Evolutionary conservation across 805 yeast species (phyloP), one percentile per base, ranked within the genome.

Genomic region (Kuraishia capsulata): DNA sequence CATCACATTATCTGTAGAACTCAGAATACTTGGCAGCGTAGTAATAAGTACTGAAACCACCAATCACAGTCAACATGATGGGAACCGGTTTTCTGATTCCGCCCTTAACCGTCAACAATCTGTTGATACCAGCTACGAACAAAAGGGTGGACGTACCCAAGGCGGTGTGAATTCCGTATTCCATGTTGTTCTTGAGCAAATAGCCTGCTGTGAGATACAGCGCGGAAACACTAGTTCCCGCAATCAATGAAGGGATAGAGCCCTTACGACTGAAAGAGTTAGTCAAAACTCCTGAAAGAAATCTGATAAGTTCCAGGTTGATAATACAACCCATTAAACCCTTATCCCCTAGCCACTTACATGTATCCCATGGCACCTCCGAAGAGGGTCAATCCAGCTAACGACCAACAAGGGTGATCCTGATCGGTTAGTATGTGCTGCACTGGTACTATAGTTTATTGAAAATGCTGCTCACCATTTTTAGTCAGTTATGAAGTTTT

Each of bases 111-210:
- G 6, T 52, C 42, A 42, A 17, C 14, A 86, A 77, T 52, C 97
- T 73, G 25, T 77, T 73, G n/a, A 81, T 47, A 21, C 94, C 88
- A 6, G 90, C 89, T 30, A 71, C 70, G 9, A 81, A 57, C 48
- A 89, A 69, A 14, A 83, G 51, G 2, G 76, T 48, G 4, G 94
- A 80, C 2, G 89, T 73, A 10, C 78, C 81, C 39, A 88, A 61
- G 0, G 96, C 95, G 14, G 82, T 55, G 54, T 84, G 89, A 46
- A 89, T 68, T 33, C 96, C 96, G 60, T 74, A 75, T 53, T 84
- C 88, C 43, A 76, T 78, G 54, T 86, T 84, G 39, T 78, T 63
- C 46, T 74, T 71, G 44, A 87, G 63, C 46, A 89, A 67, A 59
- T 86, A 84, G 14, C 95, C 90, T 2, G 87, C 79, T 41, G 65